Conservation (phyloP, 331 rosid genomes). For the Prunus yedoensis region DNA sequence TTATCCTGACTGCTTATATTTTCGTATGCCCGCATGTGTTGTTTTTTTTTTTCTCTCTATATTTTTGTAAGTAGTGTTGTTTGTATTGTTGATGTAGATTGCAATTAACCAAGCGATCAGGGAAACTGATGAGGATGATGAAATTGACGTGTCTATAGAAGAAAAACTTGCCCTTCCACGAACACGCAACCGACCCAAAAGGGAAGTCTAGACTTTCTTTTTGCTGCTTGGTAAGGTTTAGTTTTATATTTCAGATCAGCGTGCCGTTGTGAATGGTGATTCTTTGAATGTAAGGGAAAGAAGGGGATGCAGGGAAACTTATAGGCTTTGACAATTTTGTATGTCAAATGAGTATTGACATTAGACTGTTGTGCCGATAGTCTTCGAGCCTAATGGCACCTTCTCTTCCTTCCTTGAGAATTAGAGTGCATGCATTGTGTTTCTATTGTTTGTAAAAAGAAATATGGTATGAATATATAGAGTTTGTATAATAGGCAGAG, state of each 20-base stretch:
- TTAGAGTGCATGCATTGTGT: not conserved
- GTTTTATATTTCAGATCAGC: not conserved
- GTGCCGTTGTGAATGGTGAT: too few species aligned
- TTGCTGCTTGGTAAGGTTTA: not conserved
- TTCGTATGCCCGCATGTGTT: too few species aligned
- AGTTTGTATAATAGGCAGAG: not conserved
- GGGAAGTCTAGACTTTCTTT: slow-evolving; percentile 40
- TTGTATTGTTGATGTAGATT: slow-evolving; percentile 37
- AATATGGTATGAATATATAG: not conserved
- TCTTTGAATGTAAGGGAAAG: not conserved
- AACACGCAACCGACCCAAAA: slow-evolving; percentile 70
- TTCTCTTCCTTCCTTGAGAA: not conserved
- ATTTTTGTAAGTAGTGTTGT: not conserved
- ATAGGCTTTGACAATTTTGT: not conserved
- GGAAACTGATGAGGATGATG: slow-evolving; percentile 47
- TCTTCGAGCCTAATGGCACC: not conserved
- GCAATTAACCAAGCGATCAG: slow-evolving; percentile 61
- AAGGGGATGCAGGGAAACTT: not conserved
- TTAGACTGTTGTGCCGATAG: not conserved
- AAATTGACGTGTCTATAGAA: slow-evolving; percentile 23
- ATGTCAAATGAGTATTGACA: not conserved
- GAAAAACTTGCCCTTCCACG: slow-evolving; percentile 51
- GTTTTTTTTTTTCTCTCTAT: too few species aligned
- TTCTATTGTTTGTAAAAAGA: not conserved
- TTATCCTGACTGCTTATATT: too few species aligned